phyloP scores from a whole-genome alignment of 2,329 filamentous ascomycete species.

The Cladosporium velox region DNA sequence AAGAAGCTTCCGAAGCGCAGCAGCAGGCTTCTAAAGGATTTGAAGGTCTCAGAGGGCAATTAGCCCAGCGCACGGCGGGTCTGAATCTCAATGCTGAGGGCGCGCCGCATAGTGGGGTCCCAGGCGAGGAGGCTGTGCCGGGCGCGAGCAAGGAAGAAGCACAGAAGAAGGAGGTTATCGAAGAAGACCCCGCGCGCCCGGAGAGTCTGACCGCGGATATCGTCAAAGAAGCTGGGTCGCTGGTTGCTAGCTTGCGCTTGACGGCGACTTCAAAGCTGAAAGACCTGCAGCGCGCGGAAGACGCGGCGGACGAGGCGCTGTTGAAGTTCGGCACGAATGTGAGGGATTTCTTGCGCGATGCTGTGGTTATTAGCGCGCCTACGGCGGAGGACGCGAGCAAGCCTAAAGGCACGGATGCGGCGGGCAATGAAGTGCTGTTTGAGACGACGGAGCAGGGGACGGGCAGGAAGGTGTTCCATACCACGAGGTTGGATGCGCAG shows the following conservation, averaged over 20 bases:
- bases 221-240: constrained; percentile 59
- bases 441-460: constrained; percentile 85
- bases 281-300: constrained; percentile 88
- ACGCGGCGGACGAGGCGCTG: constrained; percentile 93
- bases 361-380: constrained; percentile 82
- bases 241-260: constrained; percentile 68
- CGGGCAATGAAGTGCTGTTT: constrained; percentile 68
- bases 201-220: constrained; percentile 53
- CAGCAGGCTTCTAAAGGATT: constrained; percentile 77
- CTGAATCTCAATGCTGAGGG: constrained; percentile 30
- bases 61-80: constrained; percentile 33
- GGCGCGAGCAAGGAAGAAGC: constrained; percentile 13
- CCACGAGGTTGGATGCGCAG: constrained; percentile 91
- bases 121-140: constrained; percentile 33
- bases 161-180: constrained; percentile 23
- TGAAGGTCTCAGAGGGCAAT: constrained; percentile 60
- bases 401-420: constrained; percentile 31
- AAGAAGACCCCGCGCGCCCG: constrained; percentile 34
- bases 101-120: constrained; percentile 5
- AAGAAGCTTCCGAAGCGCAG: constrained; percentile 74
- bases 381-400: constrained; percentile 49
- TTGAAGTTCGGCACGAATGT: constrained; percentile 89
- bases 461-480: constrained; percentile 91
- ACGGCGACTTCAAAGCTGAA: constrained; percentile 61
- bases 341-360: constrained; percentile 84